Conservation (phyloP, 805 yeast species). For the Vanderwaltozyma yarrowii region DNA sequence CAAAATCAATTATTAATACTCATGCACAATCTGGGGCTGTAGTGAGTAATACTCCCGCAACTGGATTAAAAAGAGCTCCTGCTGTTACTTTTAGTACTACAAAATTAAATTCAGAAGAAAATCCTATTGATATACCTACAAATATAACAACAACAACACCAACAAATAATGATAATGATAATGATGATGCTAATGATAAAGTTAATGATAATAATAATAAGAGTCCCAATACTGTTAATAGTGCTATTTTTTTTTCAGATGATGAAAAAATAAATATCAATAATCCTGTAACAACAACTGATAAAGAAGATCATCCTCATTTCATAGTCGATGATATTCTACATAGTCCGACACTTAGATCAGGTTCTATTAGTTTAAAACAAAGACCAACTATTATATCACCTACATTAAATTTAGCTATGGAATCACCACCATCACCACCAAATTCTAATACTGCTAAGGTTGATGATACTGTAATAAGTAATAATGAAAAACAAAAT, state of each 20-base stretch:
- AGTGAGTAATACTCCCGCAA: slow-evolving; percentile 21
- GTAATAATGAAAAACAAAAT: no score
- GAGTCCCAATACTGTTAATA: not conserved
- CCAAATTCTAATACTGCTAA: no score
- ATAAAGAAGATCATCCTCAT: slow-evolving; percentile 53
- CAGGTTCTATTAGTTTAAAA: slow-evolving; percentile 16
- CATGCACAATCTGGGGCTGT: slow-evolving; percentile 26
- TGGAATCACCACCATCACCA: no score
- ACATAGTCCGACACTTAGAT: slow-evolving; percentile 13
- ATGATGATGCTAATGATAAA: not conserved
- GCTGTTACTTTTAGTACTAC: slow-evolving; percentile 26
- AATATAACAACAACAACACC: no score
- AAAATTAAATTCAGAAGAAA: slow-evolving; percentile 1
- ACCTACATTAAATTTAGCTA: not conserved
- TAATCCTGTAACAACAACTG: no score
- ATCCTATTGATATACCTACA: not conserved
- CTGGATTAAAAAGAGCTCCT: slow-evolving; percentile 23
- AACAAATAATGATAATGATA: not conserved
- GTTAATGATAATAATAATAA: not conserved
- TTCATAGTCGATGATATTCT: slow-evolving; percentile 34
- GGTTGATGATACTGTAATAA: no score
- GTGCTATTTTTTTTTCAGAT: no score
- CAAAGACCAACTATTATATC: slow-evolving; percentile 10
- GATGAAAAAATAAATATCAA: no score
- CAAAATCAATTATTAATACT: slow-evolving; percentile 22